Conservation (phyloP, 306 rosid species). For the Dalbergia oliveri region DNA sequence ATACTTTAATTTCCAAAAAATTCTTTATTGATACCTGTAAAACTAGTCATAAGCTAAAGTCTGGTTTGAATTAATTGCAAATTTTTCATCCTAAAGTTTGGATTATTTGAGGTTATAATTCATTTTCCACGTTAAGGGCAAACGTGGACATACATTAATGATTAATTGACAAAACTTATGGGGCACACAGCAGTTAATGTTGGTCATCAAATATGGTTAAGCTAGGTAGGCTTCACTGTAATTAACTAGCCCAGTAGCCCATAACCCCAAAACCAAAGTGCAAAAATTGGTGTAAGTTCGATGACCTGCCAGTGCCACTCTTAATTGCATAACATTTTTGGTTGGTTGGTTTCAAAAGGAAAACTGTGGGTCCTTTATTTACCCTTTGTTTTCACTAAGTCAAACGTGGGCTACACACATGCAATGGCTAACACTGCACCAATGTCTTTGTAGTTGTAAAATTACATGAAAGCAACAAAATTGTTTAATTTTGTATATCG, state of each 20-base stretch:
- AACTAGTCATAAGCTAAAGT: too few species aligned
- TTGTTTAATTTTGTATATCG: too few species aligned
- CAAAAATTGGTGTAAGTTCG: slow-evolving; percentile 34
- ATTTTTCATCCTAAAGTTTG: too few species aligned
- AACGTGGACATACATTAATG: not conserved
- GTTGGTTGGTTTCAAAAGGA: slow-evolving; percentile 29
- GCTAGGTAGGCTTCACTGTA: not conserved
- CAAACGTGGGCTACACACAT: not conserved
- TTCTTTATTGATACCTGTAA: too few species aligned
- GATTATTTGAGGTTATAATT: not conserved
- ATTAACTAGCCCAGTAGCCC: too few species aligned
- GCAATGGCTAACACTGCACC: not conserved
- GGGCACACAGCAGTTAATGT: slow-evolving; percentile 16
- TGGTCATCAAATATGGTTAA: slow-evolving; percentile 33
- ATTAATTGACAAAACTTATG: not conserved
- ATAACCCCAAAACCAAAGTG: not conserved
- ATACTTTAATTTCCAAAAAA: too few species aligned
- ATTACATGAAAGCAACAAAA: too few species aligned
- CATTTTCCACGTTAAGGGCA: not conserved
- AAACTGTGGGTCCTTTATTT: not conserved
- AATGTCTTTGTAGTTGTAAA: not conserved
- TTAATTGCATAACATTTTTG: slow-evolving; percentile 19
- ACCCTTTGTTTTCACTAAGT: not conserved
- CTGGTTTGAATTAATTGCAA: too few species aligned
- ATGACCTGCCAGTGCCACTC: slow-evolving; percentile 30